Base-by-base conservation (phyloP, 2,329 filamentous ascomycete genomes). In the Xylariaceae sp. region DNA sequence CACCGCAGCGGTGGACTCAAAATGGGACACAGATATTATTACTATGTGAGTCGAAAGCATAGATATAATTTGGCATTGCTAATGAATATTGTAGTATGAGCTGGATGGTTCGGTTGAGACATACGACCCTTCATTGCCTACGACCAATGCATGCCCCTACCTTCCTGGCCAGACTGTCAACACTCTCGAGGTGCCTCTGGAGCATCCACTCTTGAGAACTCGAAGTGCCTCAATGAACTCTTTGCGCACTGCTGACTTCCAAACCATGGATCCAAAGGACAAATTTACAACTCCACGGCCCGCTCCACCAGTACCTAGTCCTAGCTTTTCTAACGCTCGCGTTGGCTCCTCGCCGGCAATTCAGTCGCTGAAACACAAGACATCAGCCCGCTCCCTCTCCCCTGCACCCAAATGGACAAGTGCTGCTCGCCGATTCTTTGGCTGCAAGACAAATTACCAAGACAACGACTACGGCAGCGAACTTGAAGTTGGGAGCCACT, bases 11-110 rank as follows among this genome's bases (percentile, higher is more conserved):
- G 92, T 55, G 93, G 89, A 50, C 81, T 97, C 62, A 95, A 89
- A 74, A 96, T 96, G 90, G 93, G 93, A 44, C 86, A 89, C 57
- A 95, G 89, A 16, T 97, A 97, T 75, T 97, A 93, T 82, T 98
- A 96, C 79, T 97, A 95, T 76, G 91, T 96, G 79, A 76, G 89
- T 81, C 44, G 46, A 37, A 46, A 20, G 26, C 42, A 26, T 46
- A 46, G 40, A 52, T 26, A 50, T 48, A 41, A 52, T 46, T 50
- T 32, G 43, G 51, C 48, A 40, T 44, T 50, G 20, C 61, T 65
- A 43, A 62, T 75, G 63, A 50, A 40, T 4, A 21, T 41, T 60
- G 50, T 71, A 96, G 90, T 97, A 96, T 74, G 86, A 93, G 70
- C 74, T 97, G 42, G 87, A 97, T 73, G 87, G 88, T 64, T 86